A percentile compares a stretch with the other conserved stretches of the same genome.
These are phyloP conservation scores for Sphaerosporella brunnea DNA, from an alignment of 495 filamentous ascomycete species.

Conservation along the genomic window DNA sequence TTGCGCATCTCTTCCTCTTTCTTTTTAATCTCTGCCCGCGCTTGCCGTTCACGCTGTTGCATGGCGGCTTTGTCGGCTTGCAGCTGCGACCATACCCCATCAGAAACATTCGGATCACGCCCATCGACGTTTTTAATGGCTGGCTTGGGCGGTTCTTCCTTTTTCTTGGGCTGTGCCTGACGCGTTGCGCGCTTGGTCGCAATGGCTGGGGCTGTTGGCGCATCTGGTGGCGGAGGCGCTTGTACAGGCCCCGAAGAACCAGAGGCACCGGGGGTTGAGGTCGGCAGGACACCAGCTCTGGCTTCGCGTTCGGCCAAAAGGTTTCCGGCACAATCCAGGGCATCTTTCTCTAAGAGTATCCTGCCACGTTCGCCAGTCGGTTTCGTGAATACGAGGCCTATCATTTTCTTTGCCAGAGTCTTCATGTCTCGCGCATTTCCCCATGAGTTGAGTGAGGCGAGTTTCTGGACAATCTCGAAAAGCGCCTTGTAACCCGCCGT, in stretches of 20 bases:
- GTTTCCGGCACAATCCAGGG: background rate
- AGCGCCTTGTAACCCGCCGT: background rate
- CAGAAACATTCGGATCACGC: conserved; percentile 2
- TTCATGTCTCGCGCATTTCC: conserved; percentile 4
- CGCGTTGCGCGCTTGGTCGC: no score
- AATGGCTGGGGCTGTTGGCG: no score
- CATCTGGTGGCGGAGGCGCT: no score
- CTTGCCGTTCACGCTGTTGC: background rate
- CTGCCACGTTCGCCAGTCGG: background rate
- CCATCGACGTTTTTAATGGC: no score
- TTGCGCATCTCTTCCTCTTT: background rate
- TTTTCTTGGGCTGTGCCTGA: no score
- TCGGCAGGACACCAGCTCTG: conserved; percentile 7
- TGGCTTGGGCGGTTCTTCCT: no score
- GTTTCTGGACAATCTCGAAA: background rate
- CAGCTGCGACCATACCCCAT: background rate
- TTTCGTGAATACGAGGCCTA: background rate
- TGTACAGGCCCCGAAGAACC: no score
- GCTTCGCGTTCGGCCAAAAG: background rate
- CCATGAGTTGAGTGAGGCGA: background rate
- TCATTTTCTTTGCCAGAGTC: conserved; percentile 1
- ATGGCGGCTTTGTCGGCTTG: conserved; percentile 2
- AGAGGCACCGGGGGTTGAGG: no score
- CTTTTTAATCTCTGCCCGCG: background rate
- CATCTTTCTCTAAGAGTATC: background rate